Evolutionary conservation across 495 filamentous ascomycete genomes (phyloP).

Genomic region (Penicillium cataractarum): DNA sequence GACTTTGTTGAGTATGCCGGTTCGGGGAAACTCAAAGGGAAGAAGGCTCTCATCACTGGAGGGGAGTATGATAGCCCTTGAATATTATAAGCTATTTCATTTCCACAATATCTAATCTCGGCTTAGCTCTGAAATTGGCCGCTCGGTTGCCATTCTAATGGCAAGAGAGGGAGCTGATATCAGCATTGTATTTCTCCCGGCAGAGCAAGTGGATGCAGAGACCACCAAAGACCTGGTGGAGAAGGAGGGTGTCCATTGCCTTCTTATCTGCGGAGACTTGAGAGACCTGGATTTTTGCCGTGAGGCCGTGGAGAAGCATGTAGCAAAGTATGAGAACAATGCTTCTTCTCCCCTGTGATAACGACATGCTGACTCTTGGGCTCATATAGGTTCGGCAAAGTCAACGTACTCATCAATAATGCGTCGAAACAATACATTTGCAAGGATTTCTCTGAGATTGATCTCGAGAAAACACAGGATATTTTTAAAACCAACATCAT

Average conservation of each 20-base stretch:
- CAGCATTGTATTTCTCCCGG: slow-evolving; percentile 55
- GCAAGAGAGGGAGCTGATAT: slow-evolving; percentile 57
- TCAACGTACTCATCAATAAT: slow-evolving; percentile 67
- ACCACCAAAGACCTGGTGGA: slow-evolving; percentile 54
- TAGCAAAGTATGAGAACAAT: slow-evolving; percentile 40
- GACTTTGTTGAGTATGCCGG: slow-evolving; percentile 46
- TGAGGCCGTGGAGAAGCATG: slow-evolving; percentile 53
- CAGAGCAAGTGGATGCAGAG: slow-evolving; percentile 56
- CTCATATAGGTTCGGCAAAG: slow-evolving; percentile 38
- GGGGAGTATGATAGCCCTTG: slow-evolving; percentile 45
- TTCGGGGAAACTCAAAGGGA: slow-evolving; percentile 50
- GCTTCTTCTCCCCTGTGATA: background rate
- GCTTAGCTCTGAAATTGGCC: slow-evolving; percentile 52
- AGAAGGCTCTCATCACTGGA: slow-evolving; percentile 55
- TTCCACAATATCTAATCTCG: background rate
- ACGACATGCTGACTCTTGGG: background rate
- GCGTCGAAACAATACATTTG: slow-evolving; percentile 60
- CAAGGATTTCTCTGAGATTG: slow-evolving; percentile 54
- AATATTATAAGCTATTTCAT: background rate
- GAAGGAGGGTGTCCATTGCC: slow-evolving; percentile 47
- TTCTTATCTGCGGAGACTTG: slow-evolving; percentile 53
- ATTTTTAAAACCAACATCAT: slow-evolving; percentile 63
- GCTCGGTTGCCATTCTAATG: slow-evolving; percentile 56
- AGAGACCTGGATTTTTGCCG: slow-evolving; percentile 49
- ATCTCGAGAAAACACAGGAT: slow-evolving; percentile 53